A percentile compares a stretch with the other conserved stretches of the same genome.
These are phyloP conservation scores for Eutypa lata DNA, from an alignment of 2,329 filamentous ascomycete genomes.

Conservation along the genomic window DNA sequence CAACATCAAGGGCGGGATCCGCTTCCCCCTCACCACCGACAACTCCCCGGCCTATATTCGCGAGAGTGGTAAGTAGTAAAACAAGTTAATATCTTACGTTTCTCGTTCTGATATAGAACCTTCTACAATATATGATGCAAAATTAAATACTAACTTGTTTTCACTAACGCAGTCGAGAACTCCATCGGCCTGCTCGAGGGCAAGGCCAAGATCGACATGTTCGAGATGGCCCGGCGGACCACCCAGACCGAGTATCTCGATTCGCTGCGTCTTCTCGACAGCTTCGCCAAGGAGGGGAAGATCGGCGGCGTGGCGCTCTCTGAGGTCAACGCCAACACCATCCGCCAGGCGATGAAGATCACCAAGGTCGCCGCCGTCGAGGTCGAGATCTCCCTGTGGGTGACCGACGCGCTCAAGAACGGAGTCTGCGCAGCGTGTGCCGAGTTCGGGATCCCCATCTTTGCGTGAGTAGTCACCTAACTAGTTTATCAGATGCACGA, in stretches of 20 bases:
- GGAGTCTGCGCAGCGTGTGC: slow-evolving; percentile 32
- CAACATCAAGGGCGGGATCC: slow-evolving; percentile 49
- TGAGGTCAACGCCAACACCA: slow-evolving; percentile 29
- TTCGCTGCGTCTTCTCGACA: slow-evolving; percentile 24
- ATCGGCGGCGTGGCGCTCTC: slow-evolving; percentile 32
- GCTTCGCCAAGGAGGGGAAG: slow-evolving; percentile 29
- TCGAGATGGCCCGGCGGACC: slow-evolving; percentile 45
- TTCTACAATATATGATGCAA: too few relatives aligned
- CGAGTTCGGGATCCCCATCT: slow-evolving; percentile 52
- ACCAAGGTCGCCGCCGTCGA: slow-evolving; percentile 30
- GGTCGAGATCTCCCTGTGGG: slow-evolving; percentile 31
- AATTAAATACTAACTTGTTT: too few relatives aligned
- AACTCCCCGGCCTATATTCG: slow-evolving; percentile 41
- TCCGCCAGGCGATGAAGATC: slow-evolving; percentile 24
- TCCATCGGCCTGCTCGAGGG: slow-evolving; percentile 35
- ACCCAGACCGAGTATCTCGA: slow-evolving; percentile 29
- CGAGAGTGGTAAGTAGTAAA: too few relatives aligned
- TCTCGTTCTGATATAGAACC: too few relatives aligned
- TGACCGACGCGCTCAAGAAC: slow-evolving; percentile 24
- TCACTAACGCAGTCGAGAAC: too few relatives aligned
- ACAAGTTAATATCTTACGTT: too few relatives aligned
- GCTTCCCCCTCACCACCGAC: slow-evolving; percentile 17
- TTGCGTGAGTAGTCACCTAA: slow-evolving; percentile 51
- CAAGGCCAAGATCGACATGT: slow-evolving; percentile 46
- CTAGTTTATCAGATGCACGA: too few relatives aligned